phyloP scores from a whole-genome alignment of 768 basidiomycete species.

The Clitopilus passeckerianus region DNA sequence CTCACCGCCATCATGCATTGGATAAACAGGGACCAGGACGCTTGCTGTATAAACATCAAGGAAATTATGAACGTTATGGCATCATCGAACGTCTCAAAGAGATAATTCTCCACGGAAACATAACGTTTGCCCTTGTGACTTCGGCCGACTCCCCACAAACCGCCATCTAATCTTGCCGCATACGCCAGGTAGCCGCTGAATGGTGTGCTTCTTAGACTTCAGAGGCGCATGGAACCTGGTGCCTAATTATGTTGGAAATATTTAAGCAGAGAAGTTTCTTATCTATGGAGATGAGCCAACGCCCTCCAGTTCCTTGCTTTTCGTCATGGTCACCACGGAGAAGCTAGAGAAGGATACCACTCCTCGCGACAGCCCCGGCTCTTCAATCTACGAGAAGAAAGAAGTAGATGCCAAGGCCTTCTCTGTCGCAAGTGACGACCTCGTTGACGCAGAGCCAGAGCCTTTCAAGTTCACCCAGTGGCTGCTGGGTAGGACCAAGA shows the following conservation, averaged over 20 bases:
- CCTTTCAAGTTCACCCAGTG: constrained; percentile 29
- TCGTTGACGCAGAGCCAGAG: constrained; percentile 29
- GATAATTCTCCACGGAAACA: not conserved
- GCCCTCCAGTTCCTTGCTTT: not conserved
- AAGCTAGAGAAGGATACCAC: not conserved
- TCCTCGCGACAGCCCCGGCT: constrained; percentile 1
- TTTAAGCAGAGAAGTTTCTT: not conserved
- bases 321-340: constrained; percentile 3
- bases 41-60: not conserved
- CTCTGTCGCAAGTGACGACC: constrained; percentile 17
- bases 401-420: constrained; percentile 8
- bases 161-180: not conserved
- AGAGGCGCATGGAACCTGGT: constrained; percentile 4
- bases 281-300: not conserved
- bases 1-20: too few species aligned
- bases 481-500: constrained; percentile 23
- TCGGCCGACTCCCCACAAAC: not conserved
- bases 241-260: constrained; percentile 1
- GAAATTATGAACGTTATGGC: not conserved
- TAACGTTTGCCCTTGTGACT: not conserved
- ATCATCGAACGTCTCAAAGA: not conserved
- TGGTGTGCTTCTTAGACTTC: constrained; percentile 13
- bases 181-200: constrained; percentile 6
- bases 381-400: constrained; percentile 1
- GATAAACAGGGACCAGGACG: too few species aligned